These are phyloP conservation scores for Pholiota molesta DNA, from an alignment of 768 basidiomycete species.

Conservation along the genomic window DNA sequence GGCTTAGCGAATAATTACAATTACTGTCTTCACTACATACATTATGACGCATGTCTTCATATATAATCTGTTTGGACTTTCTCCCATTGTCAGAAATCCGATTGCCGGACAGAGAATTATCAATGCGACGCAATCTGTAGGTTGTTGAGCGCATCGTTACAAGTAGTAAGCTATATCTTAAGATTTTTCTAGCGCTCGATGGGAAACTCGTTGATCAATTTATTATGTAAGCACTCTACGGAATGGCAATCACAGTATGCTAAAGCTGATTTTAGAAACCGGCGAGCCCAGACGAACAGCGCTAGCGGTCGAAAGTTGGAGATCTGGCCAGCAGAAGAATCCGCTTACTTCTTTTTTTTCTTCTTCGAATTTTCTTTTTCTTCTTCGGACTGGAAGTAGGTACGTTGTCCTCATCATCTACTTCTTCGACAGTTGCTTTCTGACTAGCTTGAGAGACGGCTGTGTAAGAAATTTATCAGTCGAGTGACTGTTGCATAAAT, in stretches of 20 bases:
- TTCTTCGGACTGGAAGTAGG: constrained; percentile 44
- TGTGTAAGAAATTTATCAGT: neutral
- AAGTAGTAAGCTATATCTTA: too few relatives aligned
- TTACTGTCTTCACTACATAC: neutral
- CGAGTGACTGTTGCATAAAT: neutral
- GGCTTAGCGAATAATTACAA: neutral
- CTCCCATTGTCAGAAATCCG: neutral
- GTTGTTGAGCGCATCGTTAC: too few relatives aligned
- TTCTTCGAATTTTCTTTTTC: constrained; percentile 82
- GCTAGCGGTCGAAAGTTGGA: constrained; percentile 21
- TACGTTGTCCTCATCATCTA: constrained; percentile 67
- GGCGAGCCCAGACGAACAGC: constrained; percentile 20
- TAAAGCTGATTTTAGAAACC: constrained; percentile 1
- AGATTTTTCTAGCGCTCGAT: too few relatives aligned
- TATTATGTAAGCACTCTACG: too few relatives aligned
- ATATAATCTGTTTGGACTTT: neutral
- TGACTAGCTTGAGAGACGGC: constrained; percentile 30
- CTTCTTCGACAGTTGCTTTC: constrained; percentile 69
- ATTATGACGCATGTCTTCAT: neutral
- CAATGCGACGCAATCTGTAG: too few relatives aligned
- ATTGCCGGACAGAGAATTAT: too few relatives aligned
- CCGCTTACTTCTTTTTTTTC: constrained; percentile 50
- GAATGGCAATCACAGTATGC: too few relatives aligned
- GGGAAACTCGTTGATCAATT: too few relatives aligned
- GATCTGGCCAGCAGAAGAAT: constrained; percentile 26